phyloP scores from a whole-genome alignment of 208 protist genomes.

The Trichomonas tenax region DNA sequence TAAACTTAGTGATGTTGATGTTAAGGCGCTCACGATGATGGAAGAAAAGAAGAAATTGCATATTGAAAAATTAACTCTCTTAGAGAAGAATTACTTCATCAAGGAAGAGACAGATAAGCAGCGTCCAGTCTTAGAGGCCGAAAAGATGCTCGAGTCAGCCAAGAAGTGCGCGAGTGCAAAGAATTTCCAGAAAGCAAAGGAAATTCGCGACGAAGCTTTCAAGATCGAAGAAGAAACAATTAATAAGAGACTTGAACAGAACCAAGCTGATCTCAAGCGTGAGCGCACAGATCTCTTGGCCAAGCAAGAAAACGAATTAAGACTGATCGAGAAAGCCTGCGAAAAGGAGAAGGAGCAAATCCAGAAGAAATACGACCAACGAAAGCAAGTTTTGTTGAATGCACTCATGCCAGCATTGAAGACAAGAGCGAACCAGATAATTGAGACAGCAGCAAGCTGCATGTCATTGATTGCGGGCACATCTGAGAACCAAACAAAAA shows the following conservation, averaged over 20 bases:
- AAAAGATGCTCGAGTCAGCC: background rate
- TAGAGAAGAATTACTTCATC: background rate
- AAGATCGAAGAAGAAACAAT: background rate
- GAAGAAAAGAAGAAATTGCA: background rate
- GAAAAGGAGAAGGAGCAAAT: background rate
- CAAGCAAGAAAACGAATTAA: background rate
- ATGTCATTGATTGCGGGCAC: background rate
- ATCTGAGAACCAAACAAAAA: background rate
- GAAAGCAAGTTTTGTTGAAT: background rate
- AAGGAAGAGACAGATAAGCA: background rate
- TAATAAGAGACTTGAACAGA: background rate
- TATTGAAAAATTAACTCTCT: background rate
- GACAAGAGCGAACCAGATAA: background rate
- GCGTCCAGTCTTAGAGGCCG: background rate
- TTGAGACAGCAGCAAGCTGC: background rate
- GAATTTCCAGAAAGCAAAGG: background rate
- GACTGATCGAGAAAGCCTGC: background rate
- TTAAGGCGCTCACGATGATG: background rate
- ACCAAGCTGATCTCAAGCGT: background rate
- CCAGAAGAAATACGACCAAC: background rate
- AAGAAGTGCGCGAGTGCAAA: background rate
- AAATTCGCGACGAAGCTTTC: background rate
- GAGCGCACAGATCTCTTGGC: background rate
- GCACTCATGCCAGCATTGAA: background rate
- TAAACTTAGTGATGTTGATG: background rate